Conservation (phyloP, 2,329 filamentous ascomycete species). For the Botryosphaeria agaves region DNA sequence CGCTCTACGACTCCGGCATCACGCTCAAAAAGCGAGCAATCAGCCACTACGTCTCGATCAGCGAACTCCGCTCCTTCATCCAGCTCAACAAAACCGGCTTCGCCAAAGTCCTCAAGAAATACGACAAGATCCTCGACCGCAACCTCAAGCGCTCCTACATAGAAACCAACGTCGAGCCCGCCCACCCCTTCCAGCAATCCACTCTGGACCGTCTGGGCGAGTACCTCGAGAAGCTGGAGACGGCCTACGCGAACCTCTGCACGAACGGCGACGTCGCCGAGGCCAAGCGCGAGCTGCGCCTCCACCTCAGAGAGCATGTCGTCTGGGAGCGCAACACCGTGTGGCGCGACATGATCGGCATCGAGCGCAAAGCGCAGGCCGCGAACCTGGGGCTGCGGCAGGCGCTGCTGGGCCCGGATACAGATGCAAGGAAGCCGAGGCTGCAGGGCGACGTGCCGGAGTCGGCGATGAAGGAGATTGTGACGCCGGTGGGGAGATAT, state of each 20-base stretch:
- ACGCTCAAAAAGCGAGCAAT: slow-evolving; percentile 87
- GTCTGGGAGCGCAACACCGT: slow-evolving; percentile 99
- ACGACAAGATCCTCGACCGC: slow-evolving; percentile 85
- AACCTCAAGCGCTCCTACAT: slow-evolving; percentile 66
- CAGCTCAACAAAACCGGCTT: slow-evolving; percentile 96
- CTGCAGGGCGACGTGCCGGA: slow-evolving; percentile 74
- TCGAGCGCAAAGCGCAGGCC: slow-evolving; percentile 87
- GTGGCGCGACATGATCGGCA: slow-evolving; percentile 97
- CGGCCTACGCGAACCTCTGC: slow-evolving; percentile 63
- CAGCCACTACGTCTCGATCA: slow-evolving; percentile 75
- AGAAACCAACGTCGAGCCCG: slow-evolving; percentile 51
- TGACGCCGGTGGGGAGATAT: slow-evolving; percentile 65
- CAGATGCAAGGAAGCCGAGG: slow-evolving; percentile 47
- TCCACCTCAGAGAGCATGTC: slow-evolving; percentile 88
- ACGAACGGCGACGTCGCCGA: slow-evolving; percentile 61
- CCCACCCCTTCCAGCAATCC: slow-evolving; percentile 62
- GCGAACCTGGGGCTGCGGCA: slow-evolving; percentile 69
- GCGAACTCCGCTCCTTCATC: slow-evolving; percentile 88
- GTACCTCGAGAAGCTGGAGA: slow-evolving; percentile 58
- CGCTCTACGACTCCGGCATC: slow-evolving; percentile 53
- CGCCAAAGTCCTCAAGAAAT: slow-evolving; percentile 92
- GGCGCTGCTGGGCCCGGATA: slow-evolving; percentile 61
- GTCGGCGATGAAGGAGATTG: slow-evolving; percentile 46
- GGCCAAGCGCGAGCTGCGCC: slow-evolving; percentile 69
- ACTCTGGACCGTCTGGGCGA: slow-evolving; percentile 56